Base-by-base conservation (phyloP, 1,284 basidiomycete genomes). In the Cutaneotrichosporon cyanovorans region DNA sequence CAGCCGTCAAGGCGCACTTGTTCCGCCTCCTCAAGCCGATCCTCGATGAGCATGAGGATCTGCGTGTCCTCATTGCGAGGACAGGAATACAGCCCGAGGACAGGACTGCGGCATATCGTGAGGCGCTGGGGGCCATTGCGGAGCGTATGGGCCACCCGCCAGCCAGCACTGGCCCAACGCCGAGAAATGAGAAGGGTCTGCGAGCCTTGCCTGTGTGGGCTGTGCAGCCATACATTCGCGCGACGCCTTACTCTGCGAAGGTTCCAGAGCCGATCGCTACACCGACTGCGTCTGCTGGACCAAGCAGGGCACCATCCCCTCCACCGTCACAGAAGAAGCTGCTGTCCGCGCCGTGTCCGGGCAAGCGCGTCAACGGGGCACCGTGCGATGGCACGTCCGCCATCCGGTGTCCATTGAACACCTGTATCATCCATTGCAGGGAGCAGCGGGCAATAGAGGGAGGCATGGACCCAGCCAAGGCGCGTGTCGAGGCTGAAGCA, bases 1-100 rank as follows among this genome's bases (percentile, higher is more conserved):
- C 83, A 52, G 87, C 87, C 0, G 79, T 96, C 57, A 93, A 95
- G 65, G 84, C 87, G 0, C 93, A 98, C 63, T 65, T 98, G 25
- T 97, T 96, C 79, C 90, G 93, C 65, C 72, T 97, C 20, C 80
- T 95, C 70, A 80, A 85, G 0, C 87, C 89, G 0, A 84, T 83
- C 0, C 73, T 97, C 25, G 75, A 73, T 16, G 66, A 76, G 30
- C 81, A 90, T 58, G 76, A 73, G 0, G 87, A 91, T 61, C 67
- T 95, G 38, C 75, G 92, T 19, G 81, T 85, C 50, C 72, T 73
- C 58, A 60, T 69, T n/a, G 59, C 57, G 38, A 57, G 46, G 31
- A 55, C 44, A 19, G 54, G 55, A 22, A 57, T 63, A 9, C 68
- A 72, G 46, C 58, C 66, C 38, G 57, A 50, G 41, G 58, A 48